Conservation (phyloP, 768 basidiomycete species). For the Phallus indusiatus region DNA sequence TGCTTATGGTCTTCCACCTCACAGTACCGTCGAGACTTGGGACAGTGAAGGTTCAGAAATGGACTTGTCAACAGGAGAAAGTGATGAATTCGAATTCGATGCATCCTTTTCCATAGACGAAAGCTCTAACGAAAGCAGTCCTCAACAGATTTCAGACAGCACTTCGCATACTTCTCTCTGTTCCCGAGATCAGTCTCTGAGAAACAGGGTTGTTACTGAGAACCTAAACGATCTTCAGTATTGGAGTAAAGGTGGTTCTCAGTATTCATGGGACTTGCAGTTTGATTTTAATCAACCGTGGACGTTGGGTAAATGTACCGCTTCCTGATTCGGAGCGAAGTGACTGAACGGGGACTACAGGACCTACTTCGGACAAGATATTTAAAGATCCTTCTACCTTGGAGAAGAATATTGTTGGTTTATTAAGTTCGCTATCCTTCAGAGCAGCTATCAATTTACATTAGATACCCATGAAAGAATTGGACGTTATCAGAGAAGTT, state of each 20-base stretch:
- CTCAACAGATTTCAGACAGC: constrained; percentile 16
- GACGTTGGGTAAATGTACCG: constrained; percentile 44
- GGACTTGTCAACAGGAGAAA: neutral
- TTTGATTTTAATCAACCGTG: constrained; percentile 56
- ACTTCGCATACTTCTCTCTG: constrained; percentile 11
- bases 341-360: neutral
- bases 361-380: neutral
- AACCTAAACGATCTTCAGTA: constrained; percentile 56
- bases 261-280: neutral
- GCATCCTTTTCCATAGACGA: constrained; percentile 16
- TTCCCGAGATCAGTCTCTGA: neutral
- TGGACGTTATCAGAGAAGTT: constrained; percentile 68
- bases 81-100: neutral
- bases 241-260: constrained; percentile 39
- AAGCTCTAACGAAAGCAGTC: constrained; percentile 18
- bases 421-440: neutral
- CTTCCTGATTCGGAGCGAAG: neutral
- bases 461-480: constrained; percentile 64
- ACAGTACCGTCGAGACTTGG: constrained; percentile 34
- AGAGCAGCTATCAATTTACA: neutral
- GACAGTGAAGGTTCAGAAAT: constrained; percentile 44
- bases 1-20: constrained; percentile 45
- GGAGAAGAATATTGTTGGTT: neutral
- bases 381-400: neutral
- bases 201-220: constrained; percentile 34